These are phyloP conservation scores for Cryptococcus sp. DNA, from an alignment of 1,284 basidiomycete species.

Conservation along the genomic window DNA sequence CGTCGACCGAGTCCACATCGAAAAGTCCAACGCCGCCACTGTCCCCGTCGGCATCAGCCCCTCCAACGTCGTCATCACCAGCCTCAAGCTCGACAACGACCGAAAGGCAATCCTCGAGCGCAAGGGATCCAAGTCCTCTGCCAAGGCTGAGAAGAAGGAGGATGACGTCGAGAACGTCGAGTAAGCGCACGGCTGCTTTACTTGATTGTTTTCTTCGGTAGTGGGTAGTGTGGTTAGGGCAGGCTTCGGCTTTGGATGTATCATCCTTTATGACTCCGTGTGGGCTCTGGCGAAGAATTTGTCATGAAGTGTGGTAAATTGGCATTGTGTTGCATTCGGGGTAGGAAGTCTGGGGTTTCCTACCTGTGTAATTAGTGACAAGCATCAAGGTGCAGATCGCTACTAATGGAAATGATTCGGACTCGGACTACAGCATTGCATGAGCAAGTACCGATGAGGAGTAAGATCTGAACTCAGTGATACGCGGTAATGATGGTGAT, in stretches of 20 bases:
- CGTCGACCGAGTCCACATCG: constrained; percentile 95
- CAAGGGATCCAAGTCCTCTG: constrained; percentile 49
- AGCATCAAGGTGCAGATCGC: no score
- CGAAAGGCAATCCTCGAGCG: constrained; percentile 56
- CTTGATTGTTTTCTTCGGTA: neutral
- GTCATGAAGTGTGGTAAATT: neutral
- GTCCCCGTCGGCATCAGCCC: constrained; percentile 94
- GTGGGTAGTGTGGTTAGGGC: constrained; percentile 3
- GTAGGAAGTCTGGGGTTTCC: no score
- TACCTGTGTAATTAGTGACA: no score
- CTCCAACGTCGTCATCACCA: constrained; percentile 93
- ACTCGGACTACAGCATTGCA: no score
- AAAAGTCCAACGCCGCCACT: constrained; percentile 97
- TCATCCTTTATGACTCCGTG: constrained; percentile 7
- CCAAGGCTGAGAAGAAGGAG: constrained; percentile 37
- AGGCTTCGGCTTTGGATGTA: constrained; percentile 10
- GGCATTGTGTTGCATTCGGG: neutral
- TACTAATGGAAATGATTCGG: no score
- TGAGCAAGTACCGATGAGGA: no score
- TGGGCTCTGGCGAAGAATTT: neutral
- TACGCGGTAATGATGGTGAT: no score
- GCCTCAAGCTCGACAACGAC: constrained; percentile 67
- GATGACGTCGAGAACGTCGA: constrained; percentile 52
- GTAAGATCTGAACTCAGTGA: no score
- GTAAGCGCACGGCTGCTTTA: constrained; percentile 21